phyloP scores from a whole-genome alignment of 2,329 filamentous ascomycete species.

The Nemania sp. region DNA sequence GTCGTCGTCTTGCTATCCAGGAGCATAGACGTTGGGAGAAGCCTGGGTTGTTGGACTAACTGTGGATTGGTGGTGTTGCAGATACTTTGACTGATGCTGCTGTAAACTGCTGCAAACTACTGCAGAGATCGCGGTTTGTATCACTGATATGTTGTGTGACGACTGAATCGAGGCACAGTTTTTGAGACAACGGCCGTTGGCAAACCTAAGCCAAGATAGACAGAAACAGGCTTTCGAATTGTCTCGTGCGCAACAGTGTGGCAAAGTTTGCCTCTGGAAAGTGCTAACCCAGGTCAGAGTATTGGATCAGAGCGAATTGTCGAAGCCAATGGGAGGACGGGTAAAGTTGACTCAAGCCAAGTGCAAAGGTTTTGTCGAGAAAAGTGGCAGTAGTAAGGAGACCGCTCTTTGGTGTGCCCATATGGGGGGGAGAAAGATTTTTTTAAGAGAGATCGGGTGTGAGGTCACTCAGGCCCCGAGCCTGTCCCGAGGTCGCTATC shows the following conservation, averaged over 20 bases:
- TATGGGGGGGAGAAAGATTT: conserved; percentile 9
- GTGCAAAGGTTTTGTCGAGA: too few relatives aligned
- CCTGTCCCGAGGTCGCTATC: conserved; percentile 18
- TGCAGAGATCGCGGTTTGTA: too few relatives aligned
- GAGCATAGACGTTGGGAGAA: conserved; percentile 3
- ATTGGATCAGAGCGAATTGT: not conserved
- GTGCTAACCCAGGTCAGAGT: not conserved
- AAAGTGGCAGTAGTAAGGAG: conserved; percentile 10
- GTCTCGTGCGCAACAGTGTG: conserved; percentile 11
- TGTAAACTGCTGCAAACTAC: too few relatives aligned
- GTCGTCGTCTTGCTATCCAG: conserved; percentile 2
- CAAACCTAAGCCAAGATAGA: not conserved
- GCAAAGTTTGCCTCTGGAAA: conserved; percentile 12
- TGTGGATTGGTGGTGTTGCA: not conserved
- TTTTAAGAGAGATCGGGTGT: conserved; percentile 11
- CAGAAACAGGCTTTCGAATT: not conserved
- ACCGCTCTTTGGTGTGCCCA: conserved; percentile 5
- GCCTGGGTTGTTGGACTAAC: not conserved
- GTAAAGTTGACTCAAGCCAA: conserved; percentile 1
- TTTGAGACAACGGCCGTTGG: not conserved
- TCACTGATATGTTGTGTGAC: conserved; percentile 36
- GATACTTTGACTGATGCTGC: not conserved
- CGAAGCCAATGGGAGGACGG: conserved; percentile 12
- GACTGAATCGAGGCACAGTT: too few relatives aligned
- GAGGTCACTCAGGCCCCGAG: conserved; percentile 14